Evolutionary conservation across 2,329 filamentous ascomycete genomes (phyloP).

Genomic region (Onygenales sp.): DNA sequence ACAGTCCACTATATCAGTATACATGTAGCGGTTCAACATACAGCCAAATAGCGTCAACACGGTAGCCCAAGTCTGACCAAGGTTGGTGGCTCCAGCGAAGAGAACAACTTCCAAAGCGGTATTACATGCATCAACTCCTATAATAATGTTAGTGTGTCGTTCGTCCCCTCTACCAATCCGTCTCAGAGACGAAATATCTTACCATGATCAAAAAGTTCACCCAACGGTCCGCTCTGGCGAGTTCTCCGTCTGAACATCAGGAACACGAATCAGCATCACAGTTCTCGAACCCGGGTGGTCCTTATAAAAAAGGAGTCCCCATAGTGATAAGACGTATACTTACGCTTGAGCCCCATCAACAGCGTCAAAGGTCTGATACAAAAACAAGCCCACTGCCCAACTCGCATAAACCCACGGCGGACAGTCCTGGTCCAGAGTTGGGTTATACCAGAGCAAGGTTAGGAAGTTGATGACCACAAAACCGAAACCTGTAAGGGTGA

Average conservation of each 20-base stretch:
- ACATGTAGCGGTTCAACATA: constrained; percentile 32
- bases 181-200: constrained; percentile 12
- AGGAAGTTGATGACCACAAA: constrained; percentile 86
- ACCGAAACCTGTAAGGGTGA: constrained; percentile 80
- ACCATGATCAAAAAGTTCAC: constrained; percentile 95
- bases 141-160: constrained; percentile 7
- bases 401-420: constrained; percentile 90
- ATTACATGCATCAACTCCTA: constrained; percentile 83
- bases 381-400: constrained; percentile 80
- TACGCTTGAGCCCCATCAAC: constrained; percentile 91
- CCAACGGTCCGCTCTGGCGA: constrained; percentile 81
- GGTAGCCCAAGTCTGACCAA: constrained; percentile 87
- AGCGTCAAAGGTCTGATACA: constrained; percentile 98
- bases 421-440: constrained; percentile 86
- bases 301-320: neutral
- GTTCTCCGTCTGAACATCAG: constrained; percentile 59
- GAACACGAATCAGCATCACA: neutral
- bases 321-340: constrained; percentile 29
- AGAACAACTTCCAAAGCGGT: constrained; percentile 88
- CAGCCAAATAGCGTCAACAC: constrained; percentile 74
- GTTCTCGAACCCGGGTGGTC: neutral
- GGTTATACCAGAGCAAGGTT: constrained; percentile 91
- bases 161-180: neutral
- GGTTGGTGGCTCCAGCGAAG: constrained; percentile 85
- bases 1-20: neutral